Conservation (phyloP, 768 basidiomycete species). For the Boletus bicolor region DNA sequence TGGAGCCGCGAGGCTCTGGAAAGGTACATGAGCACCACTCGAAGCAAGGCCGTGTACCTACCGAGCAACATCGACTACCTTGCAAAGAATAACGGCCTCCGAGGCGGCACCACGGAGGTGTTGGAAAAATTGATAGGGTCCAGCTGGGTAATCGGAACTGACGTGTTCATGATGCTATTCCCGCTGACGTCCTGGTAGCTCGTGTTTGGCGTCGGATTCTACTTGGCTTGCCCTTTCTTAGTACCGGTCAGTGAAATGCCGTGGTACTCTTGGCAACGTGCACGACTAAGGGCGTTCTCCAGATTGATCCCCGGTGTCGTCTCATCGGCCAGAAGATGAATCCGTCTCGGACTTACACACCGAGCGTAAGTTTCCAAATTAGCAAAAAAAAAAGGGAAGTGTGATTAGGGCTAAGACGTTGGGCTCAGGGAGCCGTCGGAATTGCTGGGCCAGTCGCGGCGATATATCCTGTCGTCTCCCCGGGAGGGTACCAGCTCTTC, state of each 20-base stretch:
- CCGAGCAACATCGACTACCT: conserved; percentile 69
- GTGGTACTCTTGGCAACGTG: not conserved
- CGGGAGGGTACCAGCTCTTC: conserved; percentile 64
- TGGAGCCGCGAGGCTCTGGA: conserved; percentile 54
- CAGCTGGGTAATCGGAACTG: conserved; percentile 41
- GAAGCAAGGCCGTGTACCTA: conserved; percentile 60
- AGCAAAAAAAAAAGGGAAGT: too few relatives aligned
- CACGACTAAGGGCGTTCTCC: not conserved
- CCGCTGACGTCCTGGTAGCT: conserved; percentile 38
- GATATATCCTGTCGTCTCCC: conserved; percentile 62
- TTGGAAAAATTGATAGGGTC: conserved; percentile 45
- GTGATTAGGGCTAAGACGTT: not conserved
- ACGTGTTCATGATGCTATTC: not conserved
- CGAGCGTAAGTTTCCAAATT: conserved; percentile 39
- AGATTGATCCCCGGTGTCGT: conserved; percentile 58
- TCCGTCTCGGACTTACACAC: conserved; percentile 64
- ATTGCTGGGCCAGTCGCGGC: conserved; percentile 65
- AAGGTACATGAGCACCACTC: conserved; percentile 53
- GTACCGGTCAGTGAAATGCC: conserved; percentile 43
- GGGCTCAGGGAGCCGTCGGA: conserved; percentile 58
- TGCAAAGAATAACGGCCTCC: conserved; percentile 57
- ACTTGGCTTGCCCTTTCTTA: conserved; percentile 61
- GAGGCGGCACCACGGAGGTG: conserved; percentile 40
- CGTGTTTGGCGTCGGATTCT: conserved; percentile 61
- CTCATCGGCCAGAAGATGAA: conserved; percentile 74